Evolutionary conservation across 176 grass and related monocot genomes (phyloP), one percentile per base, ranked within the genome.

Genomic region (Rhynchospora breviuscula): DNA sequence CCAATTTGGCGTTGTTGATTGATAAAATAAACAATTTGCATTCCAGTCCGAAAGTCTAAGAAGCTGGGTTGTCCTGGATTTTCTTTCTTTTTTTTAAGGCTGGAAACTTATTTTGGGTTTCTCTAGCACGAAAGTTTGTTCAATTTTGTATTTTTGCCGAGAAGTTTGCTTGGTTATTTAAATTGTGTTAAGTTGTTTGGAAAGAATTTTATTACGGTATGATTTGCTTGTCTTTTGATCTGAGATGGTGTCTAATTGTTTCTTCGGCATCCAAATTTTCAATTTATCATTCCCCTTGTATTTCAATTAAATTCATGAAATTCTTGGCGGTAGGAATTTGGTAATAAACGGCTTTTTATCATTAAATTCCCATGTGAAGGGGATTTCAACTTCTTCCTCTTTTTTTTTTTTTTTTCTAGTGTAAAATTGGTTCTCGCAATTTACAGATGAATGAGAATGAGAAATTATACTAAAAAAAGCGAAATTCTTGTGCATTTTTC

Each of bases 291-390:
- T 22, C 6, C 26, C 26, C 26, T 73, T 49, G 48, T 54, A 26
- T 15, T 77, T 56, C 49, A 56, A 33, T 31, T 77, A 2, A 77
- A 57, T 78, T 78, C 22, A 57, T 78, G 25, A 78, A 17, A 31
- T 70, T 78, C 7, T 78, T 78, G 51, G 12, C 56, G 11, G 22
- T 31, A 33, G 7, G 51, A 56, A 78, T 78, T 77, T 8, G 54
- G 18, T 33, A 78, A 11, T 17, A 31, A 56, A 78, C 17, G 0
- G 21, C 6, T 17, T 57, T 45, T 57, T 78, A 57, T 31, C 2
- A 78, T 78, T 33, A 78, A 78, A 78, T 78, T 33, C 49, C 25
- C 73, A 57, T 56, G 23, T 57, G 12, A 57, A 78, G 73, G 23
- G 25, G 13, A 7, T 57, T 33, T 1, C 2, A 57, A 78, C 5